Evolutionary conservation across 768 basidiomycete species (phyloP), one percentile per base, ranked within the genome.

Genomic region (Epithele typhae): DNA sequence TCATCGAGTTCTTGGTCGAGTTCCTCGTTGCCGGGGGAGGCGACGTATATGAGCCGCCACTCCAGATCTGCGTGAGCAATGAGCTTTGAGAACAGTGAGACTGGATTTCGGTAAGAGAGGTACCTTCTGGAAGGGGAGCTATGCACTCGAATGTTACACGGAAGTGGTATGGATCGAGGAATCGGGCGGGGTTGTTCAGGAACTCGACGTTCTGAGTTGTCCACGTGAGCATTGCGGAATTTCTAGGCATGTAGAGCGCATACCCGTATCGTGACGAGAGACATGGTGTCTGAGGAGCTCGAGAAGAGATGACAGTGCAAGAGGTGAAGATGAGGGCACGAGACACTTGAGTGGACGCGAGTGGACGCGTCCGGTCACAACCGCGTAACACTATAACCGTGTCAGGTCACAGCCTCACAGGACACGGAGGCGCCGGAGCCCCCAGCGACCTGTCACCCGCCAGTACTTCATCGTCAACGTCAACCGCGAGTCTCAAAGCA

Each of bases 61-160:
- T 99, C 96, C 53, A 99, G 81, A 67, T 99, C 96, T 95, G 52
- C 3, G 15, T n/a, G n/a, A n/a, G n/a, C n/a, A n/a, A n/a, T n/a
- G n/a, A n/a, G n/a, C n/a, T n/a, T n/a, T n/a, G 30, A 18, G 35
- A 4, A 33, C 24, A 10, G 30, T 22, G 34, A 19, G 27, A 21
- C 11, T 12, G 3, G 12, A 21, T 8, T n/a, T n/a, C n/a, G n/a
- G n/a, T n/a, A n/a, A n/a, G n/a, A n/a, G n/a, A n/a, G 73, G 53
- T 48, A 90, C 92, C 94, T 57, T 97, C 94, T 59, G 84, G 81
- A 42, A 98, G 75, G 5, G 84, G 82, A 10, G 92, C 86, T 56
- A 97, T 92, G 64, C 93, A 97, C 64, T 98, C 96, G 56, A 99
- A 99, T 2, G 92, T 95, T 61, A 98, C 93, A 54, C 89, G 83